Evolutionary conservation across 140 eudicot species (phyloP).

Genomic region (Ambrosia hybrid): DNA sequence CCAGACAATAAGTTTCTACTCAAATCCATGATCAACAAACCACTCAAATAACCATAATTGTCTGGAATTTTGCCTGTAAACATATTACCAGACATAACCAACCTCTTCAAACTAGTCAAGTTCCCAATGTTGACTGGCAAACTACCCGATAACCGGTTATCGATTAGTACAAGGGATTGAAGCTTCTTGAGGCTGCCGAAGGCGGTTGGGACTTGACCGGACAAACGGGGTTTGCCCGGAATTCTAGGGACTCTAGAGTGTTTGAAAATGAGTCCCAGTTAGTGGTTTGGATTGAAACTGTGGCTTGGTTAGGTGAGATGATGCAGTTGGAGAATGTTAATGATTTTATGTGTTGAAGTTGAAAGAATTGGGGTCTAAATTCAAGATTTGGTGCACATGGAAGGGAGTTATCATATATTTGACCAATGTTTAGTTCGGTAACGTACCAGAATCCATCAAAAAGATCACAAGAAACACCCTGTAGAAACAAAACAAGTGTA

Average conservation of each 20-base stretch:
- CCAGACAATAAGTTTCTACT: conserved; percentile 78
- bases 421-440: conserved; percentile 68
- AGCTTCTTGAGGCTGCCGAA: conserved; percentile 71
- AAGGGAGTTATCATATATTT: conserved; percentile 82
- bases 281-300: conserved; percentile 43
- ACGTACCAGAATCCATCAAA: conserved; percentile 89
- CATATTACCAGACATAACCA: conserved; percentile 63
- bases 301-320: conserved; percentile 37
- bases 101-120: conserved; percentile 50
- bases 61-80: conserved; percentile 60
- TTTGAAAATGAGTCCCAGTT: conserved; percentile 54
- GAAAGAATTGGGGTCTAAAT: conserved; percentile 61
- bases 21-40: conserved; percentile 71
- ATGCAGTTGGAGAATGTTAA: conserved; percentile 83
- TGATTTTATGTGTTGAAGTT: conserved; percentile 60
- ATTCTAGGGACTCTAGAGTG: conserved; percentile 63
- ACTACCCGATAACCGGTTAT: conserved; percentile 63
- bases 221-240: conserved; percentile 65
- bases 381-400: conserved; percentile 60
- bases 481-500: conserved; percentile 26
- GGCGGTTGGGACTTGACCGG: conserved; percentile 51
- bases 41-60: conserved; percentile 50
- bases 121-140: conserved; percentile 55
- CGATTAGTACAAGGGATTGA: conserved; percentile 62
- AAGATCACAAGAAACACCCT: conserved; percentile 94